Evolutionary conservation across 371 early-diverging fungal genomes (phyloP).

Genomic region (Lichtheimia ramosa): DNA sequence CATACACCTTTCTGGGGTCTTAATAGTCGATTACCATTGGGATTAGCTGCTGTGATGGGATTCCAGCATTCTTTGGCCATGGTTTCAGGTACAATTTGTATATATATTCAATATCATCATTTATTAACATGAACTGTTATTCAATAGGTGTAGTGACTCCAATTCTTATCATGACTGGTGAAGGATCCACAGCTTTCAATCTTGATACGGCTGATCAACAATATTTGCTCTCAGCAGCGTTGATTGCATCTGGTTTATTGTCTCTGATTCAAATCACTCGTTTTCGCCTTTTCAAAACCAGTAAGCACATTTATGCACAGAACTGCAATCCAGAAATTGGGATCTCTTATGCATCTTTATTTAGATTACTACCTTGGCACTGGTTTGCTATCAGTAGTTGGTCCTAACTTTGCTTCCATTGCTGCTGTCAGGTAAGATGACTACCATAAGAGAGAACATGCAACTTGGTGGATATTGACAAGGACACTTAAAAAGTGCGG

Average conservation of each 20-base stretch:
- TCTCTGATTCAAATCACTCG: conserved; percentile 63
- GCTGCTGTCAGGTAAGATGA: conserved; percentile 29
- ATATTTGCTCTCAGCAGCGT: conserved; percentile 57
- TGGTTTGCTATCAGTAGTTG: conserved; percentile 57
- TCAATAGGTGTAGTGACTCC: conserved; percentile 57
- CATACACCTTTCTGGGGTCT: conserved; percentile 62
- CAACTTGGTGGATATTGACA: background rate
- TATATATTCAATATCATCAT: background rate
- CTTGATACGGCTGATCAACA: conserved; percentile 44
- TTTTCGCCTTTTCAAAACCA: conserved; percentile 45
- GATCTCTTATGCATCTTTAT: background rate
- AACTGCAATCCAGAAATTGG: background rate
- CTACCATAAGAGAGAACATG: background rate
- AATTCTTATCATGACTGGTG: conserved; percentile 54
- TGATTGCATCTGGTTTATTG: conserved; percentile 57
- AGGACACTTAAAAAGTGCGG: conserved; percentile 17
- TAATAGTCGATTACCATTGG: conserved; percentile 54
- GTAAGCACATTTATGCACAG: conserved; percentile 12
- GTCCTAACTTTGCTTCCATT: conserved; percentile 58
- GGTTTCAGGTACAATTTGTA: conserved; percentile 23
- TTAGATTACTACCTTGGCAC: conserved; percentile 53
- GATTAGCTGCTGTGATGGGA: conserved; percentile 58
- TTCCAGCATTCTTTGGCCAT: conserved; percentile 63
- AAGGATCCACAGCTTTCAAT: conserved; percentile 51
- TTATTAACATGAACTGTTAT: background rate